phyloP scores from a whole-genome alignment of 495 filamentous ascomycete species.

The Hyaloscypha variabilis region DNA sequence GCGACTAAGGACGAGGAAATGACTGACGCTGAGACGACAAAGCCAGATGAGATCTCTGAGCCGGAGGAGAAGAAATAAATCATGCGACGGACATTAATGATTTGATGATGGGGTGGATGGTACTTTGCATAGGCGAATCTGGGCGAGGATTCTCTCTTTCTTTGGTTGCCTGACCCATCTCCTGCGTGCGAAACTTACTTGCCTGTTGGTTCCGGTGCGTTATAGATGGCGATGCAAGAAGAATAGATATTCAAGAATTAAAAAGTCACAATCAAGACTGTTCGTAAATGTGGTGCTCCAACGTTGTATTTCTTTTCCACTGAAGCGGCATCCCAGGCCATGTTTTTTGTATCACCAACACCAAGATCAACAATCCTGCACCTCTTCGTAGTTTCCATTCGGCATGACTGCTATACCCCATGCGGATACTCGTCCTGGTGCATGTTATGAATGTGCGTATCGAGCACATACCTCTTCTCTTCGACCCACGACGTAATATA shows the following conservation, averaged over 20 bases:
- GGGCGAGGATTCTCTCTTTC: not conserved
- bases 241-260: not conserved
- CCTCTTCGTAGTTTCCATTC: no score
- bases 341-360: no score
- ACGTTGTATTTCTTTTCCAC: not conserved
- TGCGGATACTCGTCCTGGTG: no score
- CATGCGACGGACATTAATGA: constrained; percentile 21
- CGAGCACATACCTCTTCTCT: no score
- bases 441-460: no score
- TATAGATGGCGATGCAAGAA: constrained; percentile 9
- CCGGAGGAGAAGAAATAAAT: constrained; percentile 34
- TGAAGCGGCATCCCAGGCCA: no score
- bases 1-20: constrained; percentile 52
- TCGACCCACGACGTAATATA: no score
- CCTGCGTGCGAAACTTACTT: not conserved
- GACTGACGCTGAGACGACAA: constrained; percentile 54
- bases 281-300: not conserved
- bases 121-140: not conserved
- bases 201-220: constrained; percentile 6
- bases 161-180: not conserved
- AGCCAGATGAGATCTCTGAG: constrained; percentile 43
- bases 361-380: no score
- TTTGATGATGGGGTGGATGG: constrained; percentile 17
- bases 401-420: no score
- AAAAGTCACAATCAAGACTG: not conserved